Evolutionary conservation across 2,329 filamentous ascomycete species (phyloP).

Genomic region (Diplodia intermedia): DNA sequence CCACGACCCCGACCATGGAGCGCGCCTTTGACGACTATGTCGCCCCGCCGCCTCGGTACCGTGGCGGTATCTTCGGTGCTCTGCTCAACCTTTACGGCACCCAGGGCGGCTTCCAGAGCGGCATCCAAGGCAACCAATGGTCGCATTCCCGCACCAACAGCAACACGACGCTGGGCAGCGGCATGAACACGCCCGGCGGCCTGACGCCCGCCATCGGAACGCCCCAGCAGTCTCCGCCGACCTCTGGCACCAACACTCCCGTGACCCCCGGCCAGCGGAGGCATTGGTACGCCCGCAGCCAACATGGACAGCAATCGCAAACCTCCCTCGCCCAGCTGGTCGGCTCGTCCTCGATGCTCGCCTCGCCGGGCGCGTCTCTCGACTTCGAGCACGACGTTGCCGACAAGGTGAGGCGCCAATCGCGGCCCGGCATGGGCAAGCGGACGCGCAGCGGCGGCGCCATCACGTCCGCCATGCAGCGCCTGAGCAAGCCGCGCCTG

Average conservation of each 20-base stretch:
- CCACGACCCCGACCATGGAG: constrained; percentile 56
- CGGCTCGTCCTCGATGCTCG: constrained; percentile 54
- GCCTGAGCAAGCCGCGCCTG: constrained; percentile 46
- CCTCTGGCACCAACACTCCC: constrained; percentile 53
- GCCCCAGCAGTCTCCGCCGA: constrained; percentile 50
- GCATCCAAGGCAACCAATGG: constrained; percentile 4
- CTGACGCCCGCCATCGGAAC: constrained; percentile 41
- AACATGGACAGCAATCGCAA: constrained; percentile 46
- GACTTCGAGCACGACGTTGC: constrained; percentile 53
- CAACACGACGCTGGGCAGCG: constrained; percentile 24
- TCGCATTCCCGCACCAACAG: constrained; percentile 15
- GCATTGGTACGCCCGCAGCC: constrained; percentile 30
- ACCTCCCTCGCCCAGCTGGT: constrained; percentile 54
- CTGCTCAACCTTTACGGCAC: constrained; percentile 71
- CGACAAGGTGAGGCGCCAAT: constrained; percentile 48
- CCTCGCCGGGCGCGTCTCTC: constrained; percentile 47
- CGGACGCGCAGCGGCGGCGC: constrained; percentile 47
- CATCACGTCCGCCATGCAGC: constrained; percentile 44
- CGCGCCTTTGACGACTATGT: constrained; percentile 67
- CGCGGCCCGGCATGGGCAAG: constrained; percentile 46
- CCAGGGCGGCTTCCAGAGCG: constrained; percentile 7
- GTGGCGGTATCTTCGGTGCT: constrained; percentile 74
- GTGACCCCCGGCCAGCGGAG: constrained; percentile 36
- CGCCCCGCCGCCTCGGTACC: constrained; percentile 70
- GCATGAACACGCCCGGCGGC: constrained; percentile 25